Evolutionary conservation across 495 filamentous ascomycete species (phyloP), one percentile per base, ranked within the genome.

Genomic region (Lepraria neglecta): DNA sequence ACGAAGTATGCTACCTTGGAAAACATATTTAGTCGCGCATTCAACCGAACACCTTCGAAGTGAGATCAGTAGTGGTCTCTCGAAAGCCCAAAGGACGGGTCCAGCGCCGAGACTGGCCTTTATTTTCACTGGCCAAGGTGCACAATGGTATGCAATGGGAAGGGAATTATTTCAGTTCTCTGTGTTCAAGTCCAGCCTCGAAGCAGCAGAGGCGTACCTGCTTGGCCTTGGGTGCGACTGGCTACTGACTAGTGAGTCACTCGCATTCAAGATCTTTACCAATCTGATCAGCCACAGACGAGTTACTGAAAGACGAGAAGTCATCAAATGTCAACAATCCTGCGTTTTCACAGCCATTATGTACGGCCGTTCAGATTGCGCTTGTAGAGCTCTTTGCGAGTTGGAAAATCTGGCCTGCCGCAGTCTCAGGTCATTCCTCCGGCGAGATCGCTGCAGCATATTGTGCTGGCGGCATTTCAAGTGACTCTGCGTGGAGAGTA

Each of bases 371-470:
- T 0, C 83, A 86, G 63, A 70, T 86, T 14, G 79, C 60, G 3
- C 54, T 74, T 0, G 61, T 84, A 0, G 70, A 81, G 31, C 61
- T 80, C 2, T 64, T 85, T 0, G 58, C 53, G 27, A 69, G 68
- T 11, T 71, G 79, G 48, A 75, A 74, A 1, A 67, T 85, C 15
- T 35, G 35, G 0, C 78, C 82, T 14, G 57, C 69, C 12, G 72
- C 74, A 0, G 79, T 82, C 4, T 64, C 81, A 9, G 85, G 85
- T 5, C 84, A 88, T 67, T 86, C 84, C 0, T 82, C 77, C 1
- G 85, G 85, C 15, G 85, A 88, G 68, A 84, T 88, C 28, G 82
- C 76, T 7, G 82, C 83, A 5, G 83, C 84, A 0, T 87, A 84
- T 66, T 80, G 81, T 15, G 75, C 82, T 10, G 83, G 78, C 5